Percentiles rank a stretch among this genome's conserved stretches.
These are phyloP conservation scores for Cercospora sesami DNA, from an alignment of 2,329 filamentous ascomycete genomes.

Conservation along the genomic window DNA sequence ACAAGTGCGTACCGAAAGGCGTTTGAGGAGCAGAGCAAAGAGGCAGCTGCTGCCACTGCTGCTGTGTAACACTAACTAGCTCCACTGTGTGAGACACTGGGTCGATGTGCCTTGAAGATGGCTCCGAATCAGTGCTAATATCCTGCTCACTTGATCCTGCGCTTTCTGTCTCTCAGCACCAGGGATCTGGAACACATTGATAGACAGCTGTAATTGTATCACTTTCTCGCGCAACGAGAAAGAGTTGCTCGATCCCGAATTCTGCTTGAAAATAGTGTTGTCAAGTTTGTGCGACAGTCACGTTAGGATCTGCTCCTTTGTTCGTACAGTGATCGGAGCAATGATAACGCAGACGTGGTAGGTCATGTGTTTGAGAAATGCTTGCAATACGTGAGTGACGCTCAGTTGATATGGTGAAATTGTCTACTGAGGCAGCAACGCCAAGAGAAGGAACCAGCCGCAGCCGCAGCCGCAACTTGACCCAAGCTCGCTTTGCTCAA, in stretches of 20 bases:
- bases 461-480: not conserved
- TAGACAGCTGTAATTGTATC: not conserved
- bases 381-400: not conserved
- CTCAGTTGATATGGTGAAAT: not conserved
- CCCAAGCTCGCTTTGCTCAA: slow-evolving; percentile 7
- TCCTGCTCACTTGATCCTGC: not conserved
- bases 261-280: not conserved
- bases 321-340: not conserved
- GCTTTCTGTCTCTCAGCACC: not conserved
- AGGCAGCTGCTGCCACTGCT: slow-evolving; percentile 25
- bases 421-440: not conserved
- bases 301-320: not conserved
- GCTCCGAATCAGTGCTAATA: not conserved
- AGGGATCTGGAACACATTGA: not conserved
- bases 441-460: not conserved
- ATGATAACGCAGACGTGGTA: not conserved
- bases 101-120: not conserved
- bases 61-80: not conserved
- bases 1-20: slow-evolving; percentile 69
- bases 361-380: too few relatives aligned
- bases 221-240: not conserved
- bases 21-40: slow-evolving; percentile 57
- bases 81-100: not conserved
- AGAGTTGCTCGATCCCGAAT: not conserved
- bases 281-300: not conserved